Evolutionary conservation across 192 early-diverging fungal species (phyloP), one percentile per base, ranked within the genome.

Genomic region (Linnemannia hyalina): DNA sequence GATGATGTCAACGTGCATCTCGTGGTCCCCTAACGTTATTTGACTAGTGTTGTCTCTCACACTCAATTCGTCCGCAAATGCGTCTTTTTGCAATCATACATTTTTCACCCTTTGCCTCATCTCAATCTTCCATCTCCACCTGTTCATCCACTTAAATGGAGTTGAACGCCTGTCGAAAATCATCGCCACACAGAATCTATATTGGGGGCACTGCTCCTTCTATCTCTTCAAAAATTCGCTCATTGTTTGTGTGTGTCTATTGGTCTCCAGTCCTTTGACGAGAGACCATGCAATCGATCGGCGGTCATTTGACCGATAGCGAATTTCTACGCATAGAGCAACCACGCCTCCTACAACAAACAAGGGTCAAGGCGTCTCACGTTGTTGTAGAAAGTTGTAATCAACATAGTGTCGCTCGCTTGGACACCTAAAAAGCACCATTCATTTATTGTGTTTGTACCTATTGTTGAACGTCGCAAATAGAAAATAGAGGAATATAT

Each of bases 321-420:
- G n/a, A 60, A n/a, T 29, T 32, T 13, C 29, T 65, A 26, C 26
- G 32, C 7, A 46, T 26, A 35, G 1, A 32, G 11, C n/a, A 65
- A 65, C 57, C 57, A 60, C 57, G 57, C 57, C 57, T 7, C n/a
- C 57, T 60, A 60, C n/a, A 60, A 13, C 55, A 60, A 52, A 52
- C 44, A 52, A 52, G 55, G 60, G 60, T 32, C 60, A 65, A 32
- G 60, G 60, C 60, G 60, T 32, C 26, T 65, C 3, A 60, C 57
- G 57, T 74, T 49, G 44, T 47, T 47, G n/a, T 23, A 42, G 10
- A 72, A 44, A 36, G 26, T n/a, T 23, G 13, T 40, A 6, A 40
- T 46, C 13, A 42, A 26, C 6, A 46, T 15, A 20, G 6, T 5
- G 18, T 2, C 1, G 7, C n/a, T n/a, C 23, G 57, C n/a, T 9